phyloP scores from a whole-genome alignment of 129 eudicot genomes.

The Pulicaria dysenterica region DNA sequence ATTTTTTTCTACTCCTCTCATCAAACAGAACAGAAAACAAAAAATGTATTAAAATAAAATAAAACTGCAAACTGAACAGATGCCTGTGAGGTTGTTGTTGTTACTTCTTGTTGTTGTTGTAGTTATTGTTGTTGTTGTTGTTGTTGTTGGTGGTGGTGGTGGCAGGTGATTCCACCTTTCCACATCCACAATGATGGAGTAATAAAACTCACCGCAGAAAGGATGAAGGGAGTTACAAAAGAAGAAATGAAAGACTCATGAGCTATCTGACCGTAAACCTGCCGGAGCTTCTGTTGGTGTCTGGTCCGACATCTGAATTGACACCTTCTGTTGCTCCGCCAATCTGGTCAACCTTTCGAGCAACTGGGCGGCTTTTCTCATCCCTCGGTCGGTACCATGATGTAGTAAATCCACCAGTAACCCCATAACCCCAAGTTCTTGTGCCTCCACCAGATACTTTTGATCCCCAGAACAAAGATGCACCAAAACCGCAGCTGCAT shows the following conservation, averaged over 20 bases:
- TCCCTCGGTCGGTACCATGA: conserved; percentile 89
- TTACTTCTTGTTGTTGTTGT: conserved; percentile 3
- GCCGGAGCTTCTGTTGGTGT: conserved; percentile 9
- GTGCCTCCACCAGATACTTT: conserved; percentile 62
- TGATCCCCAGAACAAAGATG: conserved; percentile 81
- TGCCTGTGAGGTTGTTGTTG: neutral
- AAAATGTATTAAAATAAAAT: conserved; percentile 13
- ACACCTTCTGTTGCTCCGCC: conserved; percentile 60
- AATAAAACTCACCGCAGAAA: conserved; percentile 33
- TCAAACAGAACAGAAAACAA: conserved; percentile 5
- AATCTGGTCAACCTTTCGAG: conserved; percentile 69
- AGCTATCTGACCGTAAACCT: conserved; percentile 8
- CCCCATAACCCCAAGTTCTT: conserved; percentile 68
- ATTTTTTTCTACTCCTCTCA: conserved; percentile 24
- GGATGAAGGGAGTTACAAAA: conserved; percentile 14
- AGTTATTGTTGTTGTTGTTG: conserved; percentile 14
- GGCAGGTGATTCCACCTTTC: conserved; percentile 55
- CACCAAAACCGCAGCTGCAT: conserved; percentile 91
- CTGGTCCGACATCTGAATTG: neutral
- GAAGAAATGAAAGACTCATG: conserved; percentile 23
- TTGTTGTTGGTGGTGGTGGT: neutral
- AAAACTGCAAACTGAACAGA: conserved; percentile 35
- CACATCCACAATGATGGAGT: conserved; percentile 27
- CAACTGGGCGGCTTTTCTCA: conserved; percentile 77
- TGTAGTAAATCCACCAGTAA: conserved; percentile 58